phyloP scores from a whole-genome alignment of 2,329 filamentous ascomycete species.

The Arthrobotrys sphaeroides region DNA sequence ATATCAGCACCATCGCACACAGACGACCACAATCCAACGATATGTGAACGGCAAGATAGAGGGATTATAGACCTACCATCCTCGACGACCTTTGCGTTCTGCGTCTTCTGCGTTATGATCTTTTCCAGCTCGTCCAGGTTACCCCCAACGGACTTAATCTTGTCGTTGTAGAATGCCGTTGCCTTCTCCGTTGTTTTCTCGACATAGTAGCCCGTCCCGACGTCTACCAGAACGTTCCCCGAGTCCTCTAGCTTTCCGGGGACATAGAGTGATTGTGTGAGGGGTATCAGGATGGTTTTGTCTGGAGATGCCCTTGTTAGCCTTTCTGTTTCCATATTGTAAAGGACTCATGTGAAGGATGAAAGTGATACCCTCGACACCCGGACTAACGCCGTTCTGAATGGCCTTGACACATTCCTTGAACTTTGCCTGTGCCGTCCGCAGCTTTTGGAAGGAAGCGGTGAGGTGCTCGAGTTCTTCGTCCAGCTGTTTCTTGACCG shows the following conservation, averaged over 20 bases:
- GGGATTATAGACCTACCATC: conserved; percentile 73
- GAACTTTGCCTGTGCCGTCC: conserved; percentile 90
- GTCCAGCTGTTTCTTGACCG: conserved; percentile 95
- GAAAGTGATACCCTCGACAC: conserved; percentile 59
- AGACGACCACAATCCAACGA: neutral
- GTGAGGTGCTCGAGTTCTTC: conserved; percentile 95
- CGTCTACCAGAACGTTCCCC: conserved; percentile 84
- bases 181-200: conserved; percentile 77
- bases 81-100: conserved; percentile 85
- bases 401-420: conserved; percentile 86
- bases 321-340: neutral
- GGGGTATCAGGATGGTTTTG: conserved; percentile 81
- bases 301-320: conserved; percentile 61
- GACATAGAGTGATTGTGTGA: conserved; percentile 95
- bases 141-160: conserved; percentile 72
- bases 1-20: neutral
- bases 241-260: conserved; percentile 79
- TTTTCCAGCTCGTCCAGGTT: conserved; percentile 75
- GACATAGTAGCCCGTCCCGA: conserved; percentile 92
- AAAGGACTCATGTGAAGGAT: neutral
- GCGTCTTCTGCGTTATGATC: conserved; percentile 77
- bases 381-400: conserved; percentile 66
- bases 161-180: conserved; percentile 73
- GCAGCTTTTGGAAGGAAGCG: conserved; percentile 86
- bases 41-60: neutral